Evolutionary conservation across 2,329 filamentous ascomycete genomes (phyloP), one percentile per base, ranked within the genome.

Genomic region (Trichoderma hamatum): DNA sequence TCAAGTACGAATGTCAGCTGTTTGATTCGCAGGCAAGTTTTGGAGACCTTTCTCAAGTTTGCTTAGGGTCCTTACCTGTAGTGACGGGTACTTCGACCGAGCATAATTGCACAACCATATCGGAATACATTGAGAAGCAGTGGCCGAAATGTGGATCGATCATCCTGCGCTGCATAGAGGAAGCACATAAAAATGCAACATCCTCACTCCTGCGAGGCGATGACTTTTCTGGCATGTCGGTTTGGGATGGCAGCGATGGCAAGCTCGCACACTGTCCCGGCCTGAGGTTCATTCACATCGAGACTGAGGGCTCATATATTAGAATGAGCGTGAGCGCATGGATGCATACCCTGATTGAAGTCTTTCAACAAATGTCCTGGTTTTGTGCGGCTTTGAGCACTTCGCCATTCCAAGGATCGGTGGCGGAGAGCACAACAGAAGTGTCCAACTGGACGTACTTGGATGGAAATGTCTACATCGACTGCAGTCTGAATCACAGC

Each of bases 331-430:
- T 77, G 1, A 80, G 77, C 3, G 77, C 78, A 1, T 78, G 78
- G 78, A 75, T 76, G 0, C 76, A 77, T 34, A 77, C 75, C 2
- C 75, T 80, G 72, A 75, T 79, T 54, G 77, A 80, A 14, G 74
- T 80, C 2, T 74, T 80, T 3, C 78, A 80, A 56, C 78, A 80
- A 62, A 79, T 80, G 78, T 77, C 76, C 11, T 81, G 79, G 79
- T 76, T 74, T 1, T 80, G 78, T 30, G 78, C 78, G 1, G 73
- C 74, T 1, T 72, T 80, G 11, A 80, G 77, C 60, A 72, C 78
- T 1, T 80, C 79, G 1, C 79, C 79, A 0, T 77, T 80, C 59
- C 75, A 75, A 0, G 75, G 74, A 3, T 71, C 73, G 0, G 54
- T 78, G 0, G 78, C 77, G 0, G 78, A 80, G 62, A 76, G 76